phyloP scores from a whole-genome alignment of 2,329 filamentous ascomycete species.

The Monilinia fructicola region DNA sequence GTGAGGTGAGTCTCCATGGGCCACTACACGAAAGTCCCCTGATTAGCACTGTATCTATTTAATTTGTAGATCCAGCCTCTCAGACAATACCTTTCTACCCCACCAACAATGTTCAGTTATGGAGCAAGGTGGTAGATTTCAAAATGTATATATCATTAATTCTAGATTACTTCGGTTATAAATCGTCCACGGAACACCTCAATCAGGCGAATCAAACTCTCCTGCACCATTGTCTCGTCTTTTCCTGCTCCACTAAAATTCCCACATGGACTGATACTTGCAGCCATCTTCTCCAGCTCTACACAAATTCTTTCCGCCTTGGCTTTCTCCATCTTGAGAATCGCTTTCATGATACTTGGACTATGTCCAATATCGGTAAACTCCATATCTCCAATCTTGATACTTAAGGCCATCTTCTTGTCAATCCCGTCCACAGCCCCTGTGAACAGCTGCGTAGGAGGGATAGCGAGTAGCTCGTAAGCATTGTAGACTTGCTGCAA shows the following conservation, averaged over 20 bases:
- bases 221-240: neutral
- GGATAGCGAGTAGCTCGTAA: slow-evolving; percentile 4
- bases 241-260: neutral
- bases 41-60: no score
- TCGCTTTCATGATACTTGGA: neutral
- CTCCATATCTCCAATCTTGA: slow-evolving; percentile 4
- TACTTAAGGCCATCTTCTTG: slow-evolving; percentile 1
- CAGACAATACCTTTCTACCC: no score
- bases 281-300: neutral
- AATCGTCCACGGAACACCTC: neutral
- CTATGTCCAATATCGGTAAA: slow-evolving; percentile 4
- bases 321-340: neutral
- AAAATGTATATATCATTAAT: no score
- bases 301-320: slow-evolving; percentile 5
- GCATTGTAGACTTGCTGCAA: slow-evolving; percentile 5
- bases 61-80: no score
- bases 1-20: no score
- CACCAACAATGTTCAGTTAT: no score
- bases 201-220: slow-evolving; percentile 1
- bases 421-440: neutral
- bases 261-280: neutral
- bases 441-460: neutral
- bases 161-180: neutral
- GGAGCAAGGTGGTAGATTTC: no score
- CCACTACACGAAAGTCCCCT: no score